phyloP scores from a whole-genome alignment of 495 filamentous ascomycete genomes.

The Delitschia confertaspora region DNA sequence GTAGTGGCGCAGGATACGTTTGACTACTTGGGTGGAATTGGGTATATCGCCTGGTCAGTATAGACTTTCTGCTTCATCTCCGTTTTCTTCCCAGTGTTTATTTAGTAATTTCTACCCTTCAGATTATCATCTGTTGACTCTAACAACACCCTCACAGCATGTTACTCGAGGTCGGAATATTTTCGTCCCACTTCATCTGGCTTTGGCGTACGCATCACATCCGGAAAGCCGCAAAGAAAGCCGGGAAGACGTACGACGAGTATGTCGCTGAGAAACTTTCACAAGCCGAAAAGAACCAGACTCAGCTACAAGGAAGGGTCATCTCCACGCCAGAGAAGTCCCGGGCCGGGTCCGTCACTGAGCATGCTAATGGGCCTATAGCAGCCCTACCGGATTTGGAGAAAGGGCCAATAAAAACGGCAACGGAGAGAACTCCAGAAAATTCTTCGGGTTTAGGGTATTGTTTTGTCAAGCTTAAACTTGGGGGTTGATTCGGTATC shows the following conservation, averaged over 20 bases:
- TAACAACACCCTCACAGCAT: conserved; percentile 37
- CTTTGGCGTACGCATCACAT: conserved; percentile 53
- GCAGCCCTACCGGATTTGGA: too few relatives aligned
- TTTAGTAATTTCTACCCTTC: conserved; percentile 2
- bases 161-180: conserved; percentile 59
- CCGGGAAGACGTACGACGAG: conserved; percentile 56
- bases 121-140: not conserved
- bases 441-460: too few relatives aligned
- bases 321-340: too few relatives aligned
- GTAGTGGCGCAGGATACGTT: conserved; percentile 61
- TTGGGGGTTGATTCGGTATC: too few relatives aligned
- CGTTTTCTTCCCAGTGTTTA: not conserved
- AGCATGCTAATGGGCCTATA: too few relatives aligned
- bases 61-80: not conserved
- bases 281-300: not conserved
- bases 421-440: too few relatives aligned
- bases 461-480: too few relatives aligned
- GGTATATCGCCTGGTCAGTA: conserved; percentile 60
- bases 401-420: too few relatives aligned
- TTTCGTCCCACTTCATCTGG: conserved; percentile 60
- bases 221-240: conserved; percentile 46
- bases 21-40: conserved; percentile 57
- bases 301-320: too few relatives aligned
- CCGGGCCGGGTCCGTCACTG: too few relatives aligned
- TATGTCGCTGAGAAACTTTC: conserved; percentile 35